These are phyloP conservation scores for Cordyceps farinosa DNA, from an alignment of 2,329 filamentous ascomycete species.

Conservation along the genomic window DNA sequence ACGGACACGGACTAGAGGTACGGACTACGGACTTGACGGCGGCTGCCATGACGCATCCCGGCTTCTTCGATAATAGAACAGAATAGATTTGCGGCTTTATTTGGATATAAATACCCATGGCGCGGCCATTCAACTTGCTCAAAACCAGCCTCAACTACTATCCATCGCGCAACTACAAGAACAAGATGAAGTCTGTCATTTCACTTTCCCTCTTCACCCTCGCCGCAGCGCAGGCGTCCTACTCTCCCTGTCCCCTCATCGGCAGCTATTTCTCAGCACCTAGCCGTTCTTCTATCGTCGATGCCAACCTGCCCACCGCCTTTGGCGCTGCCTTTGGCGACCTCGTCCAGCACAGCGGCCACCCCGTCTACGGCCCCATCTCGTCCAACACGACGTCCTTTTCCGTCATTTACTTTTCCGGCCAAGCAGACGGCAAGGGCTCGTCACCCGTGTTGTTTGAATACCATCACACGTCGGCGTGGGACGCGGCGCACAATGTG, in stretches of 20 bases:
- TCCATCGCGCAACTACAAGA: neutral
- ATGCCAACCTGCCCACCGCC: slow-evolving; percentile 18
- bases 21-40: neutral
- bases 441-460: slow-evolving; percentile 22
- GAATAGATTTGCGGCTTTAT: neutral
- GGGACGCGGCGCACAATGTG: neutral
- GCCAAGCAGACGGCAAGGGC: slow-evolving; percentile 12
- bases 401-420: slow-evolving; percentile 25
- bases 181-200: slow-evolving; percentile 11
- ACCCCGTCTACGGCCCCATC: slow-evolving; percentile 25
- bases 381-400: slow-evolving; percentile 27
- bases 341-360: slow-evolving; percentile 21
- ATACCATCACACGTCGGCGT: slow-evolving; percentile 25
- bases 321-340: slow-evolving; percentile 23
- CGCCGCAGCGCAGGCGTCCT: slow-evolving; percentile 3
- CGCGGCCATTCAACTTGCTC: neutral
- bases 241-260: slow-evolving; percentile 23
- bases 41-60: neutral
- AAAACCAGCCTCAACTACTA: neutral
- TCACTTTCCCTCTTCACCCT: neutral
- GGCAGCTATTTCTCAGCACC: slow-evolving; percentile 22
- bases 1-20: slow-evolving; percentile 21
- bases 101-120: neutral
- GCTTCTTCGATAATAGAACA: neutral
- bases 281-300: slow-evolving; percentile 16